Evolutionary conservation across 306 rosid genomes (phyloP).

Genomic region (Ammopiptanthus mongolicus): DNA sequence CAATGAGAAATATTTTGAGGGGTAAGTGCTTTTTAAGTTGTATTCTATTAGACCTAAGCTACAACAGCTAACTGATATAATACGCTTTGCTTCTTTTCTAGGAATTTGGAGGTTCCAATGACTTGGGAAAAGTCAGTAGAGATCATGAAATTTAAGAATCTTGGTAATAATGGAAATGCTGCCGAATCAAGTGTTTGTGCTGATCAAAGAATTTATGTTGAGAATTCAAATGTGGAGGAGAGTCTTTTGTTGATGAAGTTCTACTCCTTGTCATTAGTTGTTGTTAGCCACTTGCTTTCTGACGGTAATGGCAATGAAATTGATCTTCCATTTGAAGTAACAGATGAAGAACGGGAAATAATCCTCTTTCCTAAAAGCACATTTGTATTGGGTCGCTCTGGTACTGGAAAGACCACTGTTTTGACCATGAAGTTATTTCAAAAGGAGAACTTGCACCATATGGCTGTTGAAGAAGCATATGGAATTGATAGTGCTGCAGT

Average conservation of each 20-base stretch:
- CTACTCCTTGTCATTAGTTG: slow-evolving; percentile 50
- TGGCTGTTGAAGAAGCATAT: slow-evolving; percentile 26
- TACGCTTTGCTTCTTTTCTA: slow-evolving; percentile 8
- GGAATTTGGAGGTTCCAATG: slow-evolving; percentile 52
- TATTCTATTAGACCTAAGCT: neutral
- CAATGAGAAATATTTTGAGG: slow-evolving; percentile 41
- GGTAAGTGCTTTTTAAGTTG: slow-evolving; percentile 35
- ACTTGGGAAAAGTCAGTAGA: too few species aligned
- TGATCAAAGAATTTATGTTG: slow-evolving; percentile 60
- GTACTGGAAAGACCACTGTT: too few species aligned
- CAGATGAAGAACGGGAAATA: too few species aligned
- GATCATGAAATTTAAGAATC: slow-evolving; percentile 42
- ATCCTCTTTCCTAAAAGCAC: too few species aligned
- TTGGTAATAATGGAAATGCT: slow-evolving; percentile 13
- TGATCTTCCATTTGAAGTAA: too few species aligned
- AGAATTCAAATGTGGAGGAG: slow-evolving; percentile 73
- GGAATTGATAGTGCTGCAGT: neutral
- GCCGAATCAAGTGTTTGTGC: slow-evolving; percentile 17
- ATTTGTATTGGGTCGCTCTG: too few species aligned
- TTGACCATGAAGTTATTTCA: slow-evolving; percentile 58
- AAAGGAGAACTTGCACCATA: slow-evolving; percentile 43
- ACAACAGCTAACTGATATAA: neutral
- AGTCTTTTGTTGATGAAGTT: slow-evolving; percentile 77
- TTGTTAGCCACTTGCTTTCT: too few species aligned
- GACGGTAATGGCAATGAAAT: too few species aligned